Evolutionary conservation across 768 basidiomycete genomes (phyloP), one percentile per base, ranked within the genome.

Genomic region (Suillus cothurnatus): DNA sequence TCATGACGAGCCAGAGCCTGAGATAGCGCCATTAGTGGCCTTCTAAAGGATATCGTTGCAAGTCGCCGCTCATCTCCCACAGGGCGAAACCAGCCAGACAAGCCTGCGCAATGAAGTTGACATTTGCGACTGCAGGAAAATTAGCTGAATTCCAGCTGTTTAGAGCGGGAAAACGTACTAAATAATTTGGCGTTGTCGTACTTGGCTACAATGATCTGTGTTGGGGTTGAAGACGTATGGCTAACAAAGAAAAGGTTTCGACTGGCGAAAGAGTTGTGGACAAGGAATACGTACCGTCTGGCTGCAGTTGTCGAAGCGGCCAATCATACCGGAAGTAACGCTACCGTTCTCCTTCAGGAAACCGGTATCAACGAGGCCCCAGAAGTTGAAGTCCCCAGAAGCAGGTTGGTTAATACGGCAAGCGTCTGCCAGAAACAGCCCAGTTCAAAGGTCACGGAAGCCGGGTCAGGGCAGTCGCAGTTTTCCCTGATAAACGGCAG

Each of bases 181-280:
- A 89, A 90, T 0, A 91, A 90, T 57, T 78, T 69, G 0, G 85
- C 71, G 67, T 91, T 78, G 65, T 93, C 92, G 69, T 84, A 93
- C n/a, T n/a, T n/a, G 1, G 91, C 84, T 39, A 93, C 81, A 79
- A 88, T 81, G 61, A 86, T 76, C 52, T 86, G 77, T 79, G 1
- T 77, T 77, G 49, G 81, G 65, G 72, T 89, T 82, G 74, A 90
- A 92, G 31, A 91, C 82, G 65, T 83, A 91, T 1, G 91, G 88
- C 92, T 93, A 71, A 36, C n/a, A 14, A 50, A 28, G 6, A 21
- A 7, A 53, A 59, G 26, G 0, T 8, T 75, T 32, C 69, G 57
- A 61, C 19, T 43, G 26, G 6, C 45, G 43, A 3, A 62, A 14
- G 5, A 3, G 6, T 49, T 0, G 32, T 63, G 31, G 6, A 56